These are phyloP conservation scores for Tricharina praecox DNA, from an alignment of 495 filamentous ascomycete genomes.

Conservation along the genomic window DNA sequence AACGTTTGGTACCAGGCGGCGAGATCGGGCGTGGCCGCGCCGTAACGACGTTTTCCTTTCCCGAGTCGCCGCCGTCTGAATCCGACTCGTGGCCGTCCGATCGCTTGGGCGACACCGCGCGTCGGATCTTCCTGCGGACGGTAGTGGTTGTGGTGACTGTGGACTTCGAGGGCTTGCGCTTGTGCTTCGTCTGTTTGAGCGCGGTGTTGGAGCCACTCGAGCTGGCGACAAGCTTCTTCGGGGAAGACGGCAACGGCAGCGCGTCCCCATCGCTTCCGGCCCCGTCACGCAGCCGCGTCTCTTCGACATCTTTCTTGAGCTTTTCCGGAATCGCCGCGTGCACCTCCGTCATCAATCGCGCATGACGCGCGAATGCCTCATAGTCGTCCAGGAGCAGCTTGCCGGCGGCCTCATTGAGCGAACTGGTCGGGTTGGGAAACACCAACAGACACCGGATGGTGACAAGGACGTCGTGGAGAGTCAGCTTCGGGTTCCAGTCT, in stretches of 20 bases:
- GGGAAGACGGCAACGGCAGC: not conserved
- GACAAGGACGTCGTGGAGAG: slow-evolving; percentile 45
- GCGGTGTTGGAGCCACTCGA: not conserved
- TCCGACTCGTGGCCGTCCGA: slow-evolving; percentile 6
- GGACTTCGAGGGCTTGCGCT: not conserved
- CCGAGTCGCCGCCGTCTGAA: slow-evolving; percentile 20
- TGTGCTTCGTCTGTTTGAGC: not conserved
- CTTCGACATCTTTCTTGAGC: slow-evolving; percentile 31
- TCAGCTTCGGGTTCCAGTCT: slow-evolving; percentile 46
- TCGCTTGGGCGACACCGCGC: not conserved
- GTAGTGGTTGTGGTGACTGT: too few relatives aligned
- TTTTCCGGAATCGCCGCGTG: slow-evolving; percentile 41
- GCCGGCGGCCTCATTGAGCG: slow-evolving; percentile 49
- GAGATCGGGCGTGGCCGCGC: slow-evolving; percentile 17
- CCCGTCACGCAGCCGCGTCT: slow-evolving; percentile 39
- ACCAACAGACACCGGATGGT: slow-evolving; percentile 59
- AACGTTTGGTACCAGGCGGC: not conserved
- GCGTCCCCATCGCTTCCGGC: slow-evolving; percentile 38
- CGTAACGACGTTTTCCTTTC: slow-evolving; percentile 21
- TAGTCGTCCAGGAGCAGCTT: slow-evolving; percentile 47
- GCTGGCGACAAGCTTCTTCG: slow-evolving; percentile 5
- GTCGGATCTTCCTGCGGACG: not conserved
- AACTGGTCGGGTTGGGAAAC: slow-evolving; percentile 53
- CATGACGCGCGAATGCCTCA: slow-evolving; percentile 41
- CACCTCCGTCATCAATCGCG: slow-evolving; percentile 49